phyloP scores from a whole-genome alignment of 345 rosid species.

The Populus euphratica region DNA sequence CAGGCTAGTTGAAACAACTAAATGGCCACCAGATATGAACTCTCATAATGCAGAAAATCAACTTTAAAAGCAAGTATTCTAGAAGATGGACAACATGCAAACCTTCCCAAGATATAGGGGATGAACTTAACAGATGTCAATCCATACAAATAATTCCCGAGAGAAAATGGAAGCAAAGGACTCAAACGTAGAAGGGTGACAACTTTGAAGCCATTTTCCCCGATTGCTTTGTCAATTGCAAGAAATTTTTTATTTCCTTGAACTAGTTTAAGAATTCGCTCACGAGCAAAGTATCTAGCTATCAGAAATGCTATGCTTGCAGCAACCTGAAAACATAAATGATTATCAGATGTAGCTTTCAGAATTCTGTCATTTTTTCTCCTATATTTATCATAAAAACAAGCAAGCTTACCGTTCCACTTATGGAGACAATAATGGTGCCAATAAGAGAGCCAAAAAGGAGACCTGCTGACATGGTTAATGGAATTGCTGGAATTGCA shows the following conservation, averaged over 20 bases:
- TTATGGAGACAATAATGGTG: constrained; percentile 91
- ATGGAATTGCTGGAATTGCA: constrained; percentile 93
- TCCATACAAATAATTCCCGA: constrained; percentile 90
- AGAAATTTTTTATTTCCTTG: constrained; percentile 93
- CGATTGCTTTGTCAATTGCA: constrained; percentile 96
- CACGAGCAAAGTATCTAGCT: constrained; percentile 97
- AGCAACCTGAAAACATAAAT: constrained; percentile 57
- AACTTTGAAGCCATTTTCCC: constrained; percentile 89
- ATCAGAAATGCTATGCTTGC: constrained; percentile 90
- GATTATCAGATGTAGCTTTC: constrained; percentile 14
- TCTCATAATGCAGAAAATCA: no score
- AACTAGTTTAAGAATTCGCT: constrained; percentile 86
- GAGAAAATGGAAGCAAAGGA: constrained; percentile 94
- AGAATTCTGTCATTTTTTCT: background rate
- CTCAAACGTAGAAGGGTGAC: constrained; percentile 92
- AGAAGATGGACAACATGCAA: constrained; percentile 14
- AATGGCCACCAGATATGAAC: background rate
- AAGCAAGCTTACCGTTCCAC: constrained; percentile 75
- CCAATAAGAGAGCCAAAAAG: constrained; percentile 85
- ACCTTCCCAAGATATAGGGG: constrained; percentile 94
- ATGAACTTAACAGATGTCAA: constrained; percentile 89
- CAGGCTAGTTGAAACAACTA: background rate
- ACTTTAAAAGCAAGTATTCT: no score
- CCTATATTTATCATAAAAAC: background rate
- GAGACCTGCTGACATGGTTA: constrained; percentile 99